Conservation (phyloP, 495 filamentous ascomycete genomes). For the Tuber magnatum region DNA sequence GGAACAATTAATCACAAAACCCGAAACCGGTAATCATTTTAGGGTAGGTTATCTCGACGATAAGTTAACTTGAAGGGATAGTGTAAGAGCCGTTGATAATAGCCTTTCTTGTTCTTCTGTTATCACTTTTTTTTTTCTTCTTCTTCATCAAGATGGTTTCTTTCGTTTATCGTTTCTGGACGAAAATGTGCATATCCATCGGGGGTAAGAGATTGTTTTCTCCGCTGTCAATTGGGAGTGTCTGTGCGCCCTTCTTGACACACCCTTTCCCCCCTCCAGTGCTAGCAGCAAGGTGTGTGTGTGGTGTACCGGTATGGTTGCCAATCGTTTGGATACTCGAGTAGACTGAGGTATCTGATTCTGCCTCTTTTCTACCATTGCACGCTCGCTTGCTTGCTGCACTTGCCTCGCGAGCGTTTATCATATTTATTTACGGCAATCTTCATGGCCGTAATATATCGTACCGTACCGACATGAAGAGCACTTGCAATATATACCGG, state of each 20-base stretch:
- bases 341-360: background rate
- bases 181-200: conserved; percentile 5
- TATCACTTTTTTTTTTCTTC: background rate
- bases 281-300: conserved; percentile 10
- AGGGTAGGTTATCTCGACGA: background rate
- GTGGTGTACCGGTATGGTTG: conserved; percentile 1
- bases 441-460: background rate
- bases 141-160: background rate
- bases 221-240: conserved; percentile 26
- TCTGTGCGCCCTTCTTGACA: conserved; percentile 18
- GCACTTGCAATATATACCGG: background rate
- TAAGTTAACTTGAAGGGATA: background rate
- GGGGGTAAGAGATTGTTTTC: conserved; percentile 22
- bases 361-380: background rate
- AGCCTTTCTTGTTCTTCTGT: background rate
- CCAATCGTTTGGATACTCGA: background rate
- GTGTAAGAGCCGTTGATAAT: background rate
- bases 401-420: background rate
- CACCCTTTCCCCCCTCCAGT: background rate
- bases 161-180: background rate
- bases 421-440: background rate
- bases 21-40: background rate
- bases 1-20: background rate
- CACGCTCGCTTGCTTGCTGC: background rate
- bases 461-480: conserved; percentile 2